Base-by-base conservation (phyloP, 441 rosid genomes). In the Populus hybrid region DNA sequence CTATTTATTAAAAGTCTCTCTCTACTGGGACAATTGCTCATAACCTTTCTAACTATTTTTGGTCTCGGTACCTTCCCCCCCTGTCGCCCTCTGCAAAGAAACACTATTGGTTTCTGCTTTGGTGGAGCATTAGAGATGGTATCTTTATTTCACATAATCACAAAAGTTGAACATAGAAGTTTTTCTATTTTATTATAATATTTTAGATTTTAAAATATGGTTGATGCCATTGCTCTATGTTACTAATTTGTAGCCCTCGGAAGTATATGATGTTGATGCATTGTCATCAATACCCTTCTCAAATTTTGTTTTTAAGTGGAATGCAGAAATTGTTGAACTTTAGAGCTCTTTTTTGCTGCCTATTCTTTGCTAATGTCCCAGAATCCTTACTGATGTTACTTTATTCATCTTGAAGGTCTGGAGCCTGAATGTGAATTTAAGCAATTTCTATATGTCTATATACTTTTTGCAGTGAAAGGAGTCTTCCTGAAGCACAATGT, bases 401-500 rank as follows among this genome's bases (percentile, higher is more conserved):
- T 53, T 53, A 35, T 9, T 28, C 35, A 8, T 21, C 26, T 11
- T 1, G 18, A 70, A 70, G 57, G 34, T 61, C 38, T 32, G 30
- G 16, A 53, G 6, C 24, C 69, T 36, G 30, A 16, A 24, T 26
- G 38, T 77, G 61, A 71, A 53, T 68, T 28, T 75, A 19, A 61
- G 63, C 64, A n/a, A 30, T 68, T 65, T 68, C 6, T 30, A 8
- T 19, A 14, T 68, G 71, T 35, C 9, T 35, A 34, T 6, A 32
- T 40, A 32, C 18, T 32, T 73, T 72, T 67, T 82, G 34, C 82
- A 87, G 91, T 67, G 72, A 76, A 72, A 76, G 80, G 73, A 36
- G 24, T n/a, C 50, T 75, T 67, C 61, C 53, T 66, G 69, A 70
- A 71, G 67, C 72, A 81, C 75, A 53, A 94, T 96, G 98, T 85